Percentiles rank a stretch among this genome's conserved stretches.
phyloP scores from a whole-genome alignment of 805 yeast species.

The Metschnikowia picachoensis region DNA sequence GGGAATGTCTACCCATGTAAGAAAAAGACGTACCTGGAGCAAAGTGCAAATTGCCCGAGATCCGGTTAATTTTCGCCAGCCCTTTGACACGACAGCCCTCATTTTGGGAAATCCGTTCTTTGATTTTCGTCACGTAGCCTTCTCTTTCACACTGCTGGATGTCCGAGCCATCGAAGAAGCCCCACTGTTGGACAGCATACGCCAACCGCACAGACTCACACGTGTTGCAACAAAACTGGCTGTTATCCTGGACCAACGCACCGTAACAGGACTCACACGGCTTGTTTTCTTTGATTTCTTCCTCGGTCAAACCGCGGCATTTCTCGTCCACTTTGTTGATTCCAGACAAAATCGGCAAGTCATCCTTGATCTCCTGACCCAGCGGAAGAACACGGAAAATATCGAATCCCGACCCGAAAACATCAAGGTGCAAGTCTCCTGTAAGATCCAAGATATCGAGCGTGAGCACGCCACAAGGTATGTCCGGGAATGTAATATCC shows the following conservation, averaged over 20 bases:
- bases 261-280: constrained; percentile 91
- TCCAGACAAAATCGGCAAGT: constrained; percentile 20
- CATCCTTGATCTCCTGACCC: constrained; percentile 44
- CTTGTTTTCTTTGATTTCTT: constrained; percentile 31
- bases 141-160: constrained; percentile 89
- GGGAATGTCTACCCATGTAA: constrained; percentile 61
- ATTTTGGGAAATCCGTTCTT: constrained; percentile 44
- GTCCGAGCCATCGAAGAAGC: constrained; percentile 81
- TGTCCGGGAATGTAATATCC: constrained; percentile 76
- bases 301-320: constrained; percentile 31
- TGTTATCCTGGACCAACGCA: constrained; percentile 43
- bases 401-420: constrained; percentile 65
- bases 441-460: constrained; percentile 86
- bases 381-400: constrained; percentile 57
- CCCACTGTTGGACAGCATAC: constrained; percentile 78
- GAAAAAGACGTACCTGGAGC: constrained; percentile 88
- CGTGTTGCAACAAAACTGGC: constrained; percentile 71
- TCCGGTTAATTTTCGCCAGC: constrained; percentile 71
- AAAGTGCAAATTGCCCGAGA: constrained; percentile 89
- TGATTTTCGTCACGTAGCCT: constrained; percentile 69
- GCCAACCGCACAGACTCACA: constrained; percentile 81
- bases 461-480: constrained; percentile 81
- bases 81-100: constrained; percentile 93
- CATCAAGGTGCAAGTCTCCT: constrained; percentile 78
- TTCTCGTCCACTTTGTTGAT: constrained; percentile 24